Percentiles rank a stretch among this genome's conserved stretches.
phyloP scores from a whole-genome alignment of 345 rosid species.

The Psidium friedrichsthalianum region DNA sequence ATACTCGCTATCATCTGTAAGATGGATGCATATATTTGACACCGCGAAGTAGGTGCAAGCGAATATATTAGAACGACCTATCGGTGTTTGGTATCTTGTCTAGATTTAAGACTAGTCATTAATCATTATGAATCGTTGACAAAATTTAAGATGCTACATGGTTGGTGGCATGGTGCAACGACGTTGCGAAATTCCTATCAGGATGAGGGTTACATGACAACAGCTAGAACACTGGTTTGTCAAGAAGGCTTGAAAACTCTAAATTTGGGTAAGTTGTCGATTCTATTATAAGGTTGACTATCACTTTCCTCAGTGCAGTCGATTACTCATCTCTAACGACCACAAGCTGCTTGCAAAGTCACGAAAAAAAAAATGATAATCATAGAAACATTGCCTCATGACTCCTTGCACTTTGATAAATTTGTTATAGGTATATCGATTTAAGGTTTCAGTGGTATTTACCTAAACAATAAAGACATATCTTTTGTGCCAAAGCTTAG shows the following conservation, averaged over 20 bases:
- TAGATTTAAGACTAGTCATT: neutral
- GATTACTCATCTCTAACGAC: neutral
- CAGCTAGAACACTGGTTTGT: neutral
- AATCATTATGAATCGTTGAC: neutral
- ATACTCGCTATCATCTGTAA: neutral
- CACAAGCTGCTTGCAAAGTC: neutral
- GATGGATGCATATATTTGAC: neutral
- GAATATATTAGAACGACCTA: neutral
- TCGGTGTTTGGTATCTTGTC: neutral
- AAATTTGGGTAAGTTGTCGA: neutral
- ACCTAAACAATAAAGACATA: too few species aligned
- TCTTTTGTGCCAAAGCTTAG: neutral
- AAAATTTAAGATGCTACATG: neutral
- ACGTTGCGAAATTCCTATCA: neutral
- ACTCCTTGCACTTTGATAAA: neutral
- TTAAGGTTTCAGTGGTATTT: too few species aligned
- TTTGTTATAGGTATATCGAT: too few species aligned
- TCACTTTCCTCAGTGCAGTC: neutral
- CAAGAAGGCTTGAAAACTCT: neutral
- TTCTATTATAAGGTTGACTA: conserved; percentile 1
- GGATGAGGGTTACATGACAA: neutral
- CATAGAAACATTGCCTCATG: neutral
- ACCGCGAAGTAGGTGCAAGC: neutral
- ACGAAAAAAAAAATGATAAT: too few species aligned
- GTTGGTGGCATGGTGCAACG: neutral